Conservation (phyloP, 1,139 yeast species). For the Candida freyschussii region DNA sequence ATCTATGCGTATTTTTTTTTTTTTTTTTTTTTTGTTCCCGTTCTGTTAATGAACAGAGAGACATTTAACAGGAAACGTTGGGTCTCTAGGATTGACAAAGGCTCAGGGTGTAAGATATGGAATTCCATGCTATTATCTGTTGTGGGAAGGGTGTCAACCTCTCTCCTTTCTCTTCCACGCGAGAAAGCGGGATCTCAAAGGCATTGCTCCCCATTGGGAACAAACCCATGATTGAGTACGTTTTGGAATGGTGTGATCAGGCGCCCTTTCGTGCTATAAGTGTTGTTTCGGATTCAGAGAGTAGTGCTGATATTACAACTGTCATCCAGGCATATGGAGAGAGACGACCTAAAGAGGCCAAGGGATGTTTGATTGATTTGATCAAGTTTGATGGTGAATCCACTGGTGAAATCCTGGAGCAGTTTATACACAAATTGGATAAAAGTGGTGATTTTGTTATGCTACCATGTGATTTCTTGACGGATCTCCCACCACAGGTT, state of each 20-base stretch:
- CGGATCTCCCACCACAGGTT: constrained; percentile 87
- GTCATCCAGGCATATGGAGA: constrained; percentile 29
- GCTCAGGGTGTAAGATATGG: too few species aligned
- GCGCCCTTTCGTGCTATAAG: constrained; percentile 70
- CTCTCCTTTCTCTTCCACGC: constrained; percentile 61
- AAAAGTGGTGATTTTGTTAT: constrained; percentile 56
- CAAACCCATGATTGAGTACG: constrained; percentile 84
- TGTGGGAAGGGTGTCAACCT: constrained; percentile 81
- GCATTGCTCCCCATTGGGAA: constrained; percentile 88
- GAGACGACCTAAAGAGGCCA: constrained; percentile 28
- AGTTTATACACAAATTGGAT: constrained; percentile 34
- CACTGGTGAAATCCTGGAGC: constrained; percentile 63
- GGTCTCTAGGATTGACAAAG: too few species aligned
- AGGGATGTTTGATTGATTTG: constrained; percentile 38
- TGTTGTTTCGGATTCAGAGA: constrained; percentile 43
- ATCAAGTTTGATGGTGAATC: constrained; percentile 42
- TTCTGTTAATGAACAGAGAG: too few species aligned
- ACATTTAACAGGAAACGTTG: too few species aligned
- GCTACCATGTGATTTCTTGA: constrained; percentile 88
- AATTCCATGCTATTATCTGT: constrained; percentile 83
- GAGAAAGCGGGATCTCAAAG: constrained; percentile 62
- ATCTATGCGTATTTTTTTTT: too few species aligned
- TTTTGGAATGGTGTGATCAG: constrained; percentile 86
- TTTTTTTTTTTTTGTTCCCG: too few species aligned
- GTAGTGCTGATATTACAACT: constrained; percentile 29